Base-by-base conservation (phyloP, 2,329 filamentous ascomycete genomes). In the Penicillium rolfsii region DNA sequence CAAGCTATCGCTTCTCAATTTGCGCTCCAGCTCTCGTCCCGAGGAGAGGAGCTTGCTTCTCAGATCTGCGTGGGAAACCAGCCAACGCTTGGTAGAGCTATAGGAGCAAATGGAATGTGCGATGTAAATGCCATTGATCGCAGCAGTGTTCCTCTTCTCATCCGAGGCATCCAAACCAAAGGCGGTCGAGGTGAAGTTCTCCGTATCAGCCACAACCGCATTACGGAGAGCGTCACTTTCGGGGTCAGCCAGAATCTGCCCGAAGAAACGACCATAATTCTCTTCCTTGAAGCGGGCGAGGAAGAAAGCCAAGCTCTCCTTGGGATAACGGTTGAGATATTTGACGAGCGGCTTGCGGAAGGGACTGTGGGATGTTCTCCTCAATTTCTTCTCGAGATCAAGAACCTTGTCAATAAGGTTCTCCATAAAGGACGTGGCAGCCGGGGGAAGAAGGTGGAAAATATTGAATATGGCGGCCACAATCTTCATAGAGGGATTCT, bases 391-490 rank as follows among this genome's bases (percentile, higher is more conserved):
- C 75, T 99, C 95, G 0, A 99, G 83, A 45, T 93, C 90, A 58
- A 99, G 82, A n/a, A 96, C 91, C 55, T 90, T 91, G 67, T 96
- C 90, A 52, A 98, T 91, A 46, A 99, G 85, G 33, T 91, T 87
- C 62, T 93, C 91, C 76, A 98, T 93, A 75, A 99, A 99, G 16
- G 89, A 88, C 62, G 93, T 91, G 1, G 96, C 96, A 9, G 92
- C 92, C 0, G 91, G 85, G 0, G 96, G 95, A 4, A 99, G 83
- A n/a, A 99, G 84, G 74, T 98, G 93, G 76, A 99, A 99, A 59
- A 99, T 94, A 72, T 97, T 95, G 75, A 99, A 90, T 57, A 98
- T 96, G 0, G 94, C 91, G 2, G 93, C 91, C 40, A 98, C 92
- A 50, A 98, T 90, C 79, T 95, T 96, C 89, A 99, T 97, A 68